These are phyloP conservation scores for Scheffersomyces cryptocercus DNA, from an alignment of 1,139 yeast species.

Conservation along the genomic window DNA sequence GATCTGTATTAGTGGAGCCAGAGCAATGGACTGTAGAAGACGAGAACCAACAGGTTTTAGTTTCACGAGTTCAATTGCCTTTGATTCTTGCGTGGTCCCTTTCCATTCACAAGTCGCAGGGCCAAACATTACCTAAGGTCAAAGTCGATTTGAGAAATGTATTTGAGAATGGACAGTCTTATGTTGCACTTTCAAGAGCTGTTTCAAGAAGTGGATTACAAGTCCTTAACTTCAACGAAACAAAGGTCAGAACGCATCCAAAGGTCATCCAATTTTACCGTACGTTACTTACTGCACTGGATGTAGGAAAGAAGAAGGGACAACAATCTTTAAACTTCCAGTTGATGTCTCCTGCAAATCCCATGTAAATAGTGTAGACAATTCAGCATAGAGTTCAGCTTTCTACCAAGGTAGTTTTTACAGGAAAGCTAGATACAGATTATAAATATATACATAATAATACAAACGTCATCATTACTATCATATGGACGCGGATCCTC, in stretches of 20 bases:
- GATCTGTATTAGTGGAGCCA: conserved; percentile 59
- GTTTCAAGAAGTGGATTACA: conserved; percentile 77
- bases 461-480: no score
- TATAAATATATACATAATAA: no score
- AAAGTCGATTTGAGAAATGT: conserved; percentile 74
- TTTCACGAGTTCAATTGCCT: conserved; percentile 63
- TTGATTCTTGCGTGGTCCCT: conserved; percentile 92
- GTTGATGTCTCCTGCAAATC: no score
- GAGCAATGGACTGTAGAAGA: conserved; percentile 47
- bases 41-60: conserved; percentile 30
- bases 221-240: conserved; percentile 64
- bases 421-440: no score
- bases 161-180: conserved; percentile 59
- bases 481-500: no score
- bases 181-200: conserved; percentile 76
- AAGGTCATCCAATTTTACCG: conserved; percentile 64
- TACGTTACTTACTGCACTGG: conserved; percentile 27
- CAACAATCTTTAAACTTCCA: conserved; percentile 12
- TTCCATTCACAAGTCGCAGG: conserved; percentile 94
- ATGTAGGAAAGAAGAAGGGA: conserved; percentile 9
- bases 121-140: conserved; percentile 85
- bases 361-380: no score
- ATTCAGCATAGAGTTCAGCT: no score
- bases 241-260: conserved; percentile 60
- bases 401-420: no score